phyloP scores from a whole-genome alignment of 108 stramenopile species.

The Pseudonitzschia pungens region DNA sequence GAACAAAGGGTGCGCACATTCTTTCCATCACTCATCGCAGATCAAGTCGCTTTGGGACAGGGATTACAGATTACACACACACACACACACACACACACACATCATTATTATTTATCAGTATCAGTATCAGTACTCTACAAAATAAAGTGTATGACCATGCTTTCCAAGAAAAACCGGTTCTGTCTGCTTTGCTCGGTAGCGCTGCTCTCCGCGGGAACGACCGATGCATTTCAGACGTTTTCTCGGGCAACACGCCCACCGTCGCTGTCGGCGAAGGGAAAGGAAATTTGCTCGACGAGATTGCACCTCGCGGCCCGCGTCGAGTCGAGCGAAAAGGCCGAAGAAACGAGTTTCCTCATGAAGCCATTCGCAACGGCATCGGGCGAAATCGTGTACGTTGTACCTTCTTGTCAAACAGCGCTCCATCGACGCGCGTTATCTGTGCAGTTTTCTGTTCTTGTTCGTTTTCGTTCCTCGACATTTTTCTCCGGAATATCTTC shows the following conservation, averaged over 20 bases:
- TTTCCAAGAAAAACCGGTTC: background rate
- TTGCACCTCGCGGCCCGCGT: background rate
- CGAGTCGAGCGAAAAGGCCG: background rate
- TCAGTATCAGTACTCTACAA: no score
- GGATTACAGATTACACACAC: no score
- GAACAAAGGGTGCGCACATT: background rate
- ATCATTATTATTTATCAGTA: no score
- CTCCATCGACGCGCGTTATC: background rate
- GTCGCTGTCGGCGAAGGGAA: background rate
- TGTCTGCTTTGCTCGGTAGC: background rate
- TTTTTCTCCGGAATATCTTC: background rate
- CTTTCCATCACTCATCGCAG: background rate
- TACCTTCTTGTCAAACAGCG: background rate
- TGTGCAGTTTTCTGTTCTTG: background rate
- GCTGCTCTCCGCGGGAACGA: background rate
- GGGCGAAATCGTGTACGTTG: slow-evolving; percentile 24
- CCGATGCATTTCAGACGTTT: background rate
- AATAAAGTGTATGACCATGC: no score
- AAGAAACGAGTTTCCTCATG: slow-evolving; percentile 17
- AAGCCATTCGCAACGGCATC: slow-evolving; percentile 20
- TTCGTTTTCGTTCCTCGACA: background rate
- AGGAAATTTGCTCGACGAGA: background rate
- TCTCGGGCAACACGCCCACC: background rate
- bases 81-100: no score
- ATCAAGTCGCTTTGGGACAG: no score